A percentile compares a stretch with the other conserved stretches of the same genome.
These are phyloP conservation scores for Linnemannia zychae DNA, from an alignment of 192 early-diverging fungal species.

Conservation along the genomic window DNA sequence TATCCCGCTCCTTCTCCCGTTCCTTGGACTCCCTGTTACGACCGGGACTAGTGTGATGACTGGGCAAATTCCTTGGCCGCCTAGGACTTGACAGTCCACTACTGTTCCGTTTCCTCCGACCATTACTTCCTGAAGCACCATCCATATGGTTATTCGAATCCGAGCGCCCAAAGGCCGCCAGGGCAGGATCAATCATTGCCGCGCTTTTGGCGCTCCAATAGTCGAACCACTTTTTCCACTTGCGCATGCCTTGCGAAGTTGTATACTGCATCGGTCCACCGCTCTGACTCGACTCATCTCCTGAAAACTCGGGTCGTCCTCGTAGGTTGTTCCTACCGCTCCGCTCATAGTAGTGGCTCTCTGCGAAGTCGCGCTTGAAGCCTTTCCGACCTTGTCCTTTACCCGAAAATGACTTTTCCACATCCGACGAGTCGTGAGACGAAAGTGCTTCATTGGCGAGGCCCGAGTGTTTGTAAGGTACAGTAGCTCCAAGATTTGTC, in stretches of 20 bases:
- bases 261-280: conserved; percentile 46
- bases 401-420: conserved; percentile 15
- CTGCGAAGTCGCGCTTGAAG: neutral
- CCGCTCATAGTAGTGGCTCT: neutral
- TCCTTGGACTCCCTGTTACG: conserved; percentile 34
- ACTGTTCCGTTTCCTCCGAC: conserved; percentile 25
- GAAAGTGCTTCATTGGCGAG: conserved; percentile 17
- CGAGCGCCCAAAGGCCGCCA: conserved; percentile 45
- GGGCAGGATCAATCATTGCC: conserved; percentile 49
- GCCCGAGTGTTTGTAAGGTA: neutral
- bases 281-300: conserved; percentile 39
- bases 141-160: conserved; percentile 26
- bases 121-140: neutral
- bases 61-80: conserved; percentile 1
- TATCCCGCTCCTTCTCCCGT: conserved; percentile 41
- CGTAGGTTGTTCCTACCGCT: neutral
- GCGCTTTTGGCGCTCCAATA: conserved; percentile 49
- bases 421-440: conserved; percentile 43
- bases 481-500: conserved; percentile 12
- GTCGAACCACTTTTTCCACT: conserved; percentile 56
- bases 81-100: conserved; percentile 38
- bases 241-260: conserved; percentile 52
- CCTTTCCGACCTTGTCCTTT: neutral
- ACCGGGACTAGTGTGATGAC: conserved; percentile 23
- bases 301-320: conserved; percentile 20